phyloP scores from a whole-genome alignment of 2,329 filamentous ascomycete species.

The Aspergillus pseudonomiae region DNA sequence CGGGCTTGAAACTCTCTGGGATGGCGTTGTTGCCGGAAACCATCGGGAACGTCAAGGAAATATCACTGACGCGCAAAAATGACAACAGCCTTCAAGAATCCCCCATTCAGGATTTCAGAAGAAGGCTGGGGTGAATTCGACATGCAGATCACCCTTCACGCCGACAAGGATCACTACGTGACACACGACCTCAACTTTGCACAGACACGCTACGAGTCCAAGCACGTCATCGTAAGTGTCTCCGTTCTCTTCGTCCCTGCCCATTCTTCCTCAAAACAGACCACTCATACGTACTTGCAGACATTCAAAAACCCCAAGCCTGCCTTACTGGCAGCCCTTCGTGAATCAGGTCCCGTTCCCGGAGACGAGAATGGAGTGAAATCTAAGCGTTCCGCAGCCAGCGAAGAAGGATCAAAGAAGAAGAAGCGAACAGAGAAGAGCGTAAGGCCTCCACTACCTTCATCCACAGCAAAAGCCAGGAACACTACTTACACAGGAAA shows the following conservation, averaged over 20 bases:
- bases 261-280: background rate
- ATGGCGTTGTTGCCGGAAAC: background rate
- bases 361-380: constrained; percentile 68
- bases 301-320: constrained; percentile 92
- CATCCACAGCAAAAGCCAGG: background rate
- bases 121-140: constrained; percentile 99
- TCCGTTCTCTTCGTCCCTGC: background rate
- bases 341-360: constrained; percentile 83
- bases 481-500: background rate
- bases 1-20: too few species aligned
- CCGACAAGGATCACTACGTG: constrained; percentile 84
- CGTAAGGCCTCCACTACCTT: constrained; percentile 37
- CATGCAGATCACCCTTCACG: constrained; percentile 81
- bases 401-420: constrained; percentile 71
- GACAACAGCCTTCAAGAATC: constrained; percentile 70
- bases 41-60: background rate
- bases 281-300: constrained; percentile 35
- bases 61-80: constrained; percentile 10
- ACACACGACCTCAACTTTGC: constrained; percentile 92
- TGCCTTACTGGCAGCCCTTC: constrained; percentile 75
- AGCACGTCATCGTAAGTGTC: constrained; percentile 68
- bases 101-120: constrained; percentile 87
- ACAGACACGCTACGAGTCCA: constrained; percentile 76
- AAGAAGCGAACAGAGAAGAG: constrained; percentile 69
- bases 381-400: constrained; percentile 61